phyloP scores from a whole-genome alignment of 805 yeast genomes.

The Groenewaldozyma salmanticensis region DNA sequence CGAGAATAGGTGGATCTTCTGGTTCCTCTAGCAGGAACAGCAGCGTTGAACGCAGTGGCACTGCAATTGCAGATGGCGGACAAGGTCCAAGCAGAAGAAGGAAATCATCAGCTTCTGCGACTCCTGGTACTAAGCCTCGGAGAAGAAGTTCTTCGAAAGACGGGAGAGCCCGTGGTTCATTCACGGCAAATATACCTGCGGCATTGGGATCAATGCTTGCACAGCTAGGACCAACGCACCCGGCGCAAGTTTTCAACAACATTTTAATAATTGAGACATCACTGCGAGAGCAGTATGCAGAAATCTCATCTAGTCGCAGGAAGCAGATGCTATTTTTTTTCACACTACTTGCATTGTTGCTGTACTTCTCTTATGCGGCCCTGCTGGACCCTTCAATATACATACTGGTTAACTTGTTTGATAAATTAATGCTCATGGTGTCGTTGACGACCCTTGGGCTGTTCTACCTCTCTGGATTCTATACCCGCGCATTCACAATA shows the following conservation, averaged over 20 bases:
- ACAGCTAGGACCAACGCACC: constrained; percentile 5
- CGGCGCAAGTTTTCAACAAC: constrained; percentile 61
- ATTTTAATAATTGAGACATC: constrained; percentile 78
- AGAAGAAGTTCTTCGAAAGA: background rate
- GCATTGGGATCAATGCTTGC: background rate
- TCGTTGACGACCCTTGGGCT: constrained; percentile 58
- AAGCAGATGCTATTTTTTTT: constrained; percentile 47
- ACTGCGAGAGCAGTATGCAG: constrained; percentile 68
- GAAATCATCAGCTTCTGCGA: background rate
- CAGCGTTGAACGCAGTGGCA: background rate
- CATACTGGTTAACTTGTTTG: constrained; percentile 26
- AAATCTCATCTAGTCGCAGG: constrained; percentile 55
- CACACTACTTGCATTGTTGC: constrained; percentile 19
- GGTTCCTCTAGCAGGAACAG: background rate
- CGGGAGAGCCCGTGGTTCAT: background rate
- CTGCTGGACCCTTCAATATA: constrained; percentile 28
- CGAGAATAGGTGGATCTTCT: too few relatives aligned
- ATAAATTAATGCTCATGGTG: constrained; percentile 42
- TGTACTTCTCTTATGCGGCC: constrained; percentile 25
- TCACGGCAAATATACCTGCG: background rate
- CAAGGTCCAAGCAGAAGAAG: background rate
- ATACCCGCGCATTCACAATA: constrained; percentile 68
- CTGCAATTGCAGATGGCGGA: too few relatives aligned
- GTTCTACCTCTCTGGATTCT: constrained; percentile 84
- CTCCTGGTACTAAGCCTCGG: background rate